phyloP scores from a whole-genome alignment of 1,139 yeast genomes.

The Kurtzmaniella natalensis region DNA sequence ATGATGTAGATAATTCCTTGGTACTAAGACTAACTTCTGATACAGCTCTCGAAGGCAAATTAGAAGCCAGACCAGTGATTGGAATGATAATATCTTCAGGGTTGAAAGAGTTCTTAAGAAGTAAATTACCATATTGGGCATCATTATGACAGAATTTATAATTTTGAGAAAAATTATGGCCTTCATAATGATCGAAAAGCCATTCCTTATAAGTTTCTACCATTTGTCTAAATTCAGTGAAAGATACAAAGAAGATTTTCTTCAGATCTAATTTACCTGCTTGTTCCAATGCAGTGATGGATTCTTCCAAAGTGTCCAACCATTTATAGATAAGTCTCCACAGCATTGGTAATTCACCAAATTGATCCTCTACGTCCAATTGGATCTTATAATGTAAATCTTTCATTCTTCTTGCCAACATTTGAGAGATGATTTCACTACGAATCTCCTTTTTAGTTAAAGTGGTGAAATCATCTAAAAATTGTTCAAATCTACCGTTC shows the following conservation, averaged over 20 bases:
- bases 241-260: constrained; percentile 44
- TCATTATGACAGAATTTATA: constrained; percentile 90
- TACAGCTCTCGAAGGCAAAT: constrained; percentile 15
- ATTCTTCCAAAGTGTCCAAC: constrained; percentile 52
- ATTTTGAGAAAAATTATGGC: constrained; percentile 37
- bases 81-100: constrained; percentile 31
- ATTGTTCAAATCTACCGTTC: constrained; percentile 92
- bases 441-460: constrained; percentile 70
- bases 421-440: constrained; percentile 69
- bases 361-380: constrained; percentile 47
- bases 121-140: constrained; percentile 90
- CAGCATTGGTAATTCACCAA: constrained; percentile 53
- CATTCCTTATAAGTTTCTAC: constrained; percentile 55
- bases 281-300: constrained; percentile 14
- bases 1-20: constrained; percentile 19
- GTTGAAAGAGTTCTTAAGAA: constrained; percentile 43
- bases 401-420: constrained; percentile 94
- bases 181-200: constrained; percentile 54
- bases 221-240: constrained; percentile 44
- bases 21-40: constrained; percentile 12
- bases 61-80: constrained; percentile 10
- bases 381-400: constrained; percentile 82
- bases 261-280: constrained; percentile 10
- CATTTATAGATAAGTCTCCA: constrained; percentile 76
- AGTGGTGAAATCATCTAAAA: constrained; percentile 73